These are phyloP conservation scores for Tulasnella sp. DNA, from an alignment of 768 basidiomycete species.

Conservation along the genomic window DNA sequence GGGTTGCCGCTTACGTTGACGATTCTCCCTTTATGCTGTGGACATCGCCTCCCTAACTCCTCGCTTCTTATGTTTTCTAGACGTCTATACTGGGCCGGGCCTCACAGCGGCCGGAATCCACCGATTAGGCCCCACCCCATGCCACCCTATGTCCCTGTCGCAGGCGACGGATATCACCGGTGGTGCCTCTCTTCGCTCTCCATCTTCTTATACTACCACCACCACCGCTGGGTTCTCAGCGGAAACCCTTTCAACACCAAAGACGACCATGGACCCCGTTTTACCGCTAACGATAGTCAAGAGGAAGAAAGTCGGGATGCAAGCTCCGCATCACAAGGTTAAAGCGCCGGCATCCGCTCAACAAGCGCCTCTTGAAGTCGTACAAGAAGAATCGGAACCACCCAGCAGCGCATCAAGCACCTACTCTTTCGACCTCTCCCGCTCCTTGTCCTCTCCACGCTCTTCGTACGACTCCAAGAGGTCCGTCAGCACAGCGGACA, in stretches of 20 bases:
- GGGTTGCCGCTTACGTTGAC: neutral
- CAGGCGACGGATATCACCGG: conserved; percentile 8
- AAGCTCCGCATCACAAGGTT: neutral
- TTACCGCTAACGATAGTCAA: neutral
- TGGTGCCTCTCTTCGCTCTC: neutral
- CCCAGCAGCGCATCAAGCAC: neutral
- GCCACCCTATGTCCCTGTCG: conserved; percentile 12
- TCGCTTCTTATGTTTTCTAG: neutral
- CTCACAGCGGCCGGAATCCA: neutral
- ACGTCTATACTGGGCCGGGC: neutral
- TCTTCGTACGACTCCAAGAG: neutral
- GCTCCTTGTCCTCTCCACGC: neutral
- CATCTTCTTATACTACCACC: neutral
- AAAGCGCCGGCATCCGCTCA: neutral
- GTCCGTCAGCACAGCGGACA: neutral
- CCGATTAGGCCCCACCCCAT: neutral
- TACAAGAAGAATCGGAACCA: conserved; percentile 1
- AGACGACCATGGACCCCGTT: neutral
- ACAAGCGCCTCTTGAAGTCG: neutral
- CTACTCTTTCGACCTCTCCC: conserved; percentile 8
- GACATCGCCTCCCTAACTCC: neutral
- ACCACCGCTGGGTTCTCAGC: neutral
- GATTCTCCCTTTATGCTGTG: conserved; percentile 9
- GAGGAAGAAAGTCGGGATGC: neutral
- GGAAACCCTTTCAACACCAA: neutral